These are phyloP conservation scores for Polyrhizophydium stewartii DNA, from an alignment of 371 early-diverging fungal species.

Conservation along the genomic window DNA sequence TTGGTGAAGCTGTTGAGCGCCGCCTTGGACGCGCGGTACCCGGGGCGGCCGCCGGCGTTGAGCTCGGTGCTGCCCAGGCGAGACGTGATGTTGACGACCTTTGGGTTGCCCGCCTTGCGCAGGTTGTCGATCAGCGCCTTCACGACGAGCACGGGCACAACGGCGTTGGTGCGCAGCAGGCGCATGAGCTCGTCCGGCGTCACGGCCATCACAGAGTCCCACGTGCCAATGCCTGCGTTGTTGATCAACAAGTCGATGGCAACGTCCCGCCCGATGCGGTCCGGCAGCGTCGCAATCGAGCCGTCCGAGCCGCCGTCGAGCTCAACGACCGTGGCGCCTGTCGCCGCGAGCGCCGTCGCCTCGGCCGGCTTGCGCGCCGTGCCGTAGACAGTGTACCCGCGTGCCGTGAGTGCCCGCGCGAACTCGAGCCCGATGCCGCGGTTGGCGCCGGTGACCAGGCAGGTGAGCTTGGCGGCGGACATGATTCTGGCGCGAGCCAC, in stretches of 20 bases:
- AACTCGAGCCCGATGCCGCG: background rate
- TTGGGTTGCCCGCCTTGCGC: background rate
- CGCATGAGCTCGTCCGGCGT: background rate
- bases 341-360: background rate
- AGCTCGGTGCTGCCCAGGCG: constrained; percentile 18
- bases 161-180: background rate
- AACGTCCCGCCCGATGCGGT: no score
- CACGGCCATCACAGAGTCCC: background rate
- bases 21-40: constrained; percentile 27
- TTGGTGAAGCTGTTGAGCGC: constrained; percentile 21
- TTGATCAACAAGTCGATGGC: background rate
- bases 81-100: constrained; percentile 11
- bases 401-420: background rate
- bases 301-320: no score
- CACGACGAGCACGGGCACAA: background rate
- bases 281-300: no score
- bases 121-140: background rate
- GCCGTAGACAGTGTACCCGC: background rate
- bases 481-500: no score
- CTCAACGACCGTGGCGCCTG: background rate
- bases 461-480: no score
- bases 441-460: background rate
- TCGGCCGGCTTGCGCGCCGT: background rate
- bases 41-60: constrained; percentile 29
- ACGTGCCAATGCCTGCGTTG: background rate